Evolutionary conservation across 2,329 filamentous ascomycete genomes (phyloP).

Genomic region (Bipolaris gigantea): DNA sequence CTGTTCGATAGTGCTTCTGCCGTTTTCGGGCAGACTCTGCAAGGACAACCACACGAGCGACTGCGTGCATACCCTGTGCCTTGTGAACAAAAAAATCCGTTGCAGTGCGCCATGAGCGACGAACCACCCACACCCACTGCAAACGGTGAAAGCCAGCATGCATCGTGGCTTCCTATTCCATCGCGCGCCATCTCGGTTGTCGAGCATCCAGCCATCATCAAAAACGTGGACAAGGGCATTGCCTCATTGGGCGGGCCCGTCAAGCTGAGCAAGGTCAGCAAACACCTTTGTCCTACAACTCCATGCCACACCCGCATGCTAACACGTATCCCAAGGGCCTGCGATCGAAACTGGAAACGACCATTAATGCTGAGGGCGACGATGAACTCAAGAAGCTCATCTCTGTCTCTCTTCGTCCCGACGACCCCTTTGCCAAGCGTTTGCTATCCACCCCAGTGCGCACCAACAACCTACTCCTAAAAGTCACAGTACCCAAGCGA

Average conservation of each 20-base stretch:
- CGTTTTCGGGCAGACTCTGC: background rate
- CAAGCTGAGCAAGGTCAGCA: conserved; percentile 56
- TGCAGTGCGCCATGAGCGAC: conserved; percentile 13
- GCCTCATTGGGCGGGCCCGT: conserved; percentile 62
- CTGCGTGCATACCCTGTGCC: background rate
- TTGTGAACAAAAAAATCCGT: background rate
- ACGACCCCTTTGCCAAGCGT: conserved; percentile 77
- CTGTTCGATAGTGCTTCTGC: background rate
- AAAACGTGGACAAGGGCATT: conserved; percentile 65
- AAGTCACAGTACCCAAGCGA: conserved; percentile 81
- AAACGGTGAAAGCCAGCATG: conserved; percentile 12
- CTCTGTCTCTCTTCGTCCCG: conserved; percentile 75
- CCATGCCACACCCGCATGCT: conserved; percentile 9
- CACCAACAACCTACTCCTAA: conserved; percentile 83
- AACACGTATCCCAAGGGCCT: conserved; percentile 26
- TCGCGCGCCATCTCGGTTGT: conserved; percentile 59
- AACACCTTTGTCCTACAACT: conserved; percentile 2
- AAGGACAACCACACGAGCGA: background rate
- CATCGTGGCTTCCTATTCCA: conserved; percentile 56
- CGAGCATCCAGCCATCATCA: conserved; percentile 68
- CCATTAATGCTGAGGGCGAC: conserved; percentile 23
- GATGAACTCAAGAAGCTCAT: conserved; percentile 53
- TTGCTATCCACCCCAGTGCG: conserved; percentile 74
- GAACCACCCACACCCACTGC: conserved; percentile 8
- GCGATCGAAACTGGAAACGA: conserved; percentile 31